A percentile compares a stretch with the other conserved stretches of the same genome.
These are phyloP conservation scores for Fistulifera solaris DNA, from an alignment of 108 stramenopile genomes.

Conservation along the genomic window DNA sequence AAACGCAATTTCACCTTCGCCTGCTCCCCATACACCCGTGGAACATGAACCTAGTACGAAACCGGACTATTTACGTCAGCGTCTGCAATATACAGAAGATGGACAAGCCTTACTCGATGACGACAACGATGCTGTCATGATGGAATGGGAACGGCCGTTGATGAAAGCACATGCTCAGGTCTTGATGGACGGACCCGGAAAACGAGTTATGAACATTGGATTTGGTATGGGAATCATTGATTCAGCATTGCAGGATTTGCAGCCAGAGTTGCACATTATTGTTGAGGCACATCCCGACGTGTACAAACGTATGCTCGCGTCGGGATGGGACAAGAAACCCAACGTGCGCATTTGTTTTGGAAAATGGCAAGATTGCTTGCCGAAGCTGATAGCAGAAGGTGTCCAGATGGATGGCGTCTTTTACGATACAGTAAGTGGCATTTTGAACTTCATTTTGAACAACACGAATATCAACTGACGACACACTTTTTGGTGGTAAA, in stretches of 20 bases:
- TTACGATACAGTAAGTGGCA: slow-evolving; percentile 73
- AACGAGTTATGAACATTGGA: slow-evolving; percentile 81
- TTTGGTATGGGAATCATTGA: slow-evolving; percentile 94
- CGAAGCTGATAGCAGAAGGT: slow-evolving; percentile 36
- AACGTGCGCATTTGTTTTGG: slow-evolving; percentile 73
- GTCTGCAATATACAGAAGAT: slow-evolving; percentile 49
- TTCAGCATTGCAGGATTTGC: slow-evolving; percentile 49
- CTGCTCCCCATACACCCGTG: slow-evolving; percentile 10
- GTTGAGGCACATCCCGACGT: slow-evolving; percentile 90
- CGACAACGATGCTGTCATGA: slow-evolving; percentile 92
- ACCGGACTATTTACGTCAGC: slow-evolving; percentile 66
- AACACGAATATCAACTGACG: no score
- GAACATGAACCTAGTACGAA: slow-evolving; percentile 67
- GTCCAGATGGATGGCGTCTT: slow-evolving; percentile 81
- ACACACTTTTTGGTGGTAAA: no score
- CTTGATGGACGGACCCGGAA: slow-evolving; percentile 32
- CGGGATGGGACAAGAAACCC: slow-evolving; percentile 77
- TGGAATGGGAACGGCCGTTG: slow-evolving; percentile 94
- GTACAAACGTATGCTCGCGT: slow-evolving; percentile 59
- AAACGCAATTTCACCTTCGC: neutral
- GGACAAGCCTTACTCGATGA: slow-evolving; percentile 50
- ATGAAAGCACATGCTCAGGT: slow-evolving; percentile 88
- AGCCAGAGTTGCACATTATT: slow-evolving; percentile 63
- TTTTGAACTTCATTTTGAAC: no score
- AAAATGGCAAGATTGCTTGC: slow-evolving; percentile 84